Percentiles rank a stretch among this genome's conserved stretches.
Evolutionary conservation across 1,139 yeast species (phyloP).

Genomic region (Magnusiomyces fungicola): DNA sequence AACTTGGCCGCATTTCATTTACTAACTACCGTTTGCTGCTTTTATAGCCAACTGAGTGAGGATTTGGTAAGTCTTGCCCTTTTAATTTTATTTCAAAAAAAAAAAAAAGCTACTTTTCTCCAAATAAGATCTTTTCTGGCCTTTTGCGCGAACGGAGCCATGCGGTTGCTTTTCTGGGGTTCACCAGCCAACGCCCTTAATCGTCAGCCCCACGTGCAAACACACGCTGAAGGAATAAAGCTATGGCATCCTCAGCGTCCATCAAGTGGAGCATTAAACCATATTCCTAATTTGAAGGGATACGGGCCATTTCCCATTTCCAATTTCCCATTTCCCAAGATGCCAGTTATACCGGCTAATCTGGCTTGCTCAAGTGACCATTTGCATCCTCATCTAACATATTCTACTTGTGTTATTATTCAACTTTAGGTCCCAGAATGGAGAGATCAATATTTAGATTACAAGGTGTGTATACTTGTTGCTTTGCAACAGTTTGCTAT

Average conservation of each 20-base stretch:
- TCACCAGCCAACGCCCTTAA: too few relatives aligned
- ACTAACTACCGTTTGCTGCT: constrained; percentile 1
- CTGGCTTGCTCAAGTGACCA: too few relatives aligned
- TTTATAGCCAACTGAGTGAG: constrained; percentile 29
- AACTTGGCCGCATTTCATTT: not conserved
- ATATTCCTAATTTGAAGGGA: too few relatives aligned
- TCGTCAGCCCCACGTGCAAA: not conserved
- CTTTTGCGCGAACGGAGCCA: too few relatives aligned
- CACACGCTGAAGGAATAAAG: too few relatives aligned
- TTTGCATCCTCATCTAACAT: constrained; percentile 6
- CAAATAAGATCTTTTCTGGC: too few relatives aligned
- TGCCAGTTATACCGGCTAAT: too few relatives aligned
- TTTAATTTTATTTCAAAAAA: not conserved
- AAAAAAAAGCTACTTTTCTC: not conserved
- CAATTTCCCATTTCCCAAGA: too few relatives aligned
- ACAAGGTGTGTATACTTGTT: constrained; percentile 39
- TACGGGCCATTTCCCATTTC: too few relatives aligned
- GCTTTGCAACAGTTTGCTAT: too few relatives aligned
- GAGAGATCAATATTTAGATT: constrained; percentile 73
- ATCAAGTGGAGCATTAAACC: not conserved
- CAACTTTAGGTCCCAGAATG: constrained; percentile 73
- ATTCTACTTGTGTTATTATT: constrained; percentile 7
- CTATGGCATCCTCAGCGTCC: not conserved
- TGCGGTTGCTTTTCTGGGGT: not conserved
- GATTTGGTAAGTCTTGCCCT: constrained; percentile 26